Percentiles rank a stretch among this genome's conserved stretches.
These are phyloP conservation scores for Cenchrus americanus DNA, from an alignment of 176 grass and related monocot species.

Conservation along the genomic window DNA sequence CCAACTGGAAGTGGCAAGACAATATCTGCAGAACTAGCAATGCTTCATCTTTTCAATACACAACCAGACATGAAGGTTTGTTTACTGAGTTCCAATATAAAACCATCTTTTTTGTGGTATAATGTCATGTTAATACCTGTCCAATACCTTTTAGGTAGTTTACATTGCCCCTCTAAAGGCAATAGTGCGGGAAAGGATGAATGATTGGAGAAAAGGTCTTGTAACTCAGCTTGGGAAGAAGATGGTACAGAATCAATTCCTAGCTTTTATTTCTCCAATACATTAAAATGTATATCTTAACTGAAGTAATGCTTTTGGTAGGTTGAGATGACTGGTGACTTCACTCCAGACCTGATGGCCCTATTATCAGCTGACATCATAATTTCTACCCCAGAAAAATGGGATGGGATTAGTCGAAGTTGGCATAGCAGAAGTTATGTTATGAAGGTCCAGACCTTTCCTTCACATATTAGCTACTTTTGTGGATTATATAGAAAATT, in stretches of 20 bases:
- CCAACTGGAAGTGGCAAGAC: conserved; percentile 98
- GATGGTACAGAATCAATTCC: conserved; percentile 60
- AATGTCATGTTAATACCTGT: conserved; percentile 27
- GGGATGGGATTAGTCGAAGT: conserved; percentile 96
- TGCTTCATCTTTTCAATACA: conserved; percentile 95
- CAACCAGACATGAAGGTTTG: conserved; percentile 93
- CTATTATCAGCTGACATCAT: conserved; percentile 93
- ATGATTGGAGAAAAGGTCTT: conserved; percentile 86
- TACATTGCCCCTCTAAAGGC: conserved; percentile 98
- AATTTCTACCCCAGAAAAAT: conserved; percentile 99
- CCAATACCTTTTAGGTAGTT: conserved; percentile 59
- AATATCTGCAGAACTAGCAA: conserved; percentile 95
- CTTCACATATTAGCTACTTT: conserved; percentile 10
- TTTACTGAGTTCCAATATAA: conserved; percentile 27
- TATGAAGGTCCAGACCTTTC: conserved; percentile 65
- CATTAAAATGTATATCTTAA: conserved; percentile 25
- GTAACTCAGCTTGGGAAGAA: conserved; percentile 93
- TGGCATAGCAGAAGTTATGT: conserved; percentile 98
- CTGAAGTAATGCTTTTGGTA: conserved; percentile 44
- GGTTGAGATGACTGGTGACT: conserved; percentile 99
- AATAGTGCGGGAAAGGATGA: conserved; percentile 98
- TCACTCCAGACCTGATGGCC: conserved; percentile 92
- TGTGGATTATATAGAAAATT: conserved; percentile 10
- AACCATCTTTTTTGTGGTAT: conserved; percentile 17
- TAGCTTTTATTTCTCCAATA: conserved; percentile 13